Percentiles rank a stretch among this genome's conserved stretches.
Conservation (phyloP, 2,329 filamentous ascomycete species). For the Alternaria solani region DNA sequence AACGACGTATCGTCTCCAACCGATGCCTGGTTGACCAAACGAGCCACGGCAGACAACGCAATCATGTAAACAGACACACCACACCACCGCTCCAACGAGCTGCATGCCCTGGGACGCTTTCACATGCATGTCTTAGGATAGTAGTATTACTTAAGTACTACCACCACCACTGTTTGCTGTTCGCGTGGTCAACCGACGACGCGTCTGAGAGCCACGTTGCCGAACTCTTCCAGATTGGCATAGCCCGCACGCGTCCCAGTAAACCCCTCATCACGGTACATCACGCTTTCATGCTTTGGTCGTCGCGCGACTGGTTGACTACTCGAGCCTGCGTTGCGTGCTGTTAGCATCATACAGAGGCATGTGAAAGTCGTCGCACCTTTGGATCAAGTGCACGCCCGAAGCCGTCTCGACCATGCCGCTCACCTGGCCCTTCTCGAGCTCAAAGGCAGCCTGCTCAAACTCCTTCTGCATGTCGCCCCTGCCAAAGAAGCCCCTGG, state of each 20-base stretch:
- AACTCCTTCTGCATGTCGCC: constrained; percentile 99
- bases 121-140: constrained; percentile 17
- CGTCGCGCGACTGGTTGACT: constrained; percentile 6
- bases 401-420: constrained; percentile 89
- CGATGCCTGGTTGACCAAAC: constrained; percentile 1
- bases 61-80: constrained; percentile 8
- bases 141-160: constrained; percentile 13
- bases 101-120: constrained; percentile 17
- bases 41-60: neutral
- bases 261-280: constrained; percentile 14
- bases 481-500: constrained; percentile 84
- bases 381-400: constrained; percentile 93
- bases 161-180: constrained; percentile 16
- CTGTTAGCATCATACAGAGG: constrained; percentile 19
- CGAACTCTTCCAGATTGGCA: constrained; percentile 8
- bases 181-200: constrained; percentile 18
- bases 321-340: constrained; percentile 34
- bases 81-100: constrained; percentile 27
- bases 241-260: constrained; percentile 18
- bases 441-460: constrained; percentile 91
- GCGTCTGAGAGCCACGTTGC: constrained; percentile 19
- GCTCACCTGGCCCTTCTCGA: constrained; percentile 87
- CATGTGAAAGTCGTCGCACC: constrained; percentile 57
- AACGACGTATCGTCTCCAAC: constrained; percentile 4
- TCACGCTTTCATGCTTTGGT: constrained; percentile 10